Base-by-base conservation (phyloP, 2,329 filamentous ascomycete genomes). In the Daldinia sp. region DNA sequence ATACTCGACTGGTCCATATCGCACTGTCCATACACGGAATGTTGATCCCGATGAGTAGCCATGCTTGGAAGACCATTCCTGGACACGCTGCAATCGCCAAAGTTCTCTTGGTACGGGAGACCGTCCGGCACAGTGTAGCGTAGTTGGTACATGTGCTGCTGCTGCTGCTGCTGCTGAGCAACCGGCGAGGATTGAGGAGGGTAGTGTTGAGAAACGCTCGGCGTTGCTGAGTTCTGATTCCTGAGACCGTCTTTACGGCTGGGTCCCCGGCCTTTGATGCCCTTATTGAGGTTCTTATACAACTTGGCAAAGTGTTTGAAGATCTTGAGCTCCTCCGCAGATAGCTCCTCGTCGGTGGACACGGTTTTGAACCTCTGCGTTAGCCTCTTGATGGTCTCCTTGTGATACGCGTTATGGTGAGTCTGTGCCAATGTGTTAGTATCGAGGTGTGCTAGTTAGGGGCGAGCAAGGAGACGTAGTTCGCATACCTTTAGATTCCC, bases 281-380 rank as follows among this genome's bases (percentile, higher is more conserved):
- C 95, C 77, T 97, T 97, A 84, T 98, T 98, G 79, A 91, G 94
- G 79, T 98, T 96, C 82, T 96, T 97, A 84, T 97, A 97, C n/a
- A 97, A 83, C 0, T 84, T 84, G 3, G 89, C 85, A 74, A 98
- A 95, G 79, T 97, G 96, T 69, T 90, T 86, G 81, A 91, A 93
- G 51, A 97, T 82, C 62, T 93, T 89, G 64, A 86, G 88, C 71
- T 97, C 92, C 4, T 79, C 77, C 34, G 88, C 83, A 0, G 85
- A 81, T n/a, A 94, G 86, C 4, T 90, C 85, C n/a, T 82, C 82
- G 54, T 89, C 84, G 32, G 80, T 78, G 59, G 89, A 81, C 34
- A 83, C 82, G 13, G 49, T 69, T 32, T 88, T 85, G 74, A 97
- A 95, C 73, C 89, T 90, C 41, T 80, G 70, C 0, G 90, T 93